Conservation (phyloP, 1,139 yeast genomes). For the Arxiozyma bovina region DNA sequence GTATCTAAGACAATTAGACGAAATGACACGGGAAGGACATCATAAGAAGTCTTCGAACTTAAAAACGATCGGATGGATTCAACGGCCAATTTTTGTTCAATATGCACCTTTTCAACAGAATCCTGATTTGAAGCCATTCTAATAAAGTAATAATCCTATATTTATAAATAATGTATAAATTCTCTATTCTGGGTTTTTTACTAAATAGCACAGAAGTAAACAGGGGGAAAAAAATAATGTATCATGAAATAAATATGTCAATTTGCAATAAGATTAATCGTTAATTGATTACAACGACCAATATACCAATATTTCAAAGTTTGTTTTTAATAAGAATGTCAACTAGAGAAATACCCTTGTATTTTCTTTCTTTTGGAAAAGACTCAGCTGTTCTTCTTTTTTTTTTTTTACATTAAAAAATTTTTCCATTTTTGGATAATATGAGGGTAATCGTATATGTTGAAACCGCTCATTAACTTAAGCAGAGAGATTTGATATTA, state of each 20-base stretch:
- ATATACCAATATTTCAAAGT: background rate
- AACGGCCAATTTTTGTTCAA: conserved; percentile 59
- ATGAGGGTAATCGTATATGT: background rate
- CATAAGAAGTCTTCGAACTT: conserved; percentile 88
- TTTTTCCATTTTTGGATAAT: background rate
- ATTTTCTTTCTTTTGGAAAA: too few species aligned
- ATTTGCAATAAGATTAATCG: background rate
- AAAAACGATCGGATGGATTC: conserved; percentile 75
- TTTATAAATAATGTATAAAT: background rate
- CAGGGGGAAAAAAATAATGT: too few species aligned
- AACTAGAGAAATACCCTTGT: background rate
- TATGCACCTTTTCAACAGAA: conserved; percentile 11
- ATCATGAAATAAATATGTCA: too few species aligned
- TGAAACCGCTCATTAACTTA: background rate
- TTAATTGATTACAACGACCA: background rate
- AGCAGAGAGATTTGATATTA: background rate
- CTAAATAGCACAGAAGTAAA: background rate
- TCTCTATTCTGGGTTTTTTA: background rate
- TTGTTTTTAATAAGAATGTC: too few species aligned
- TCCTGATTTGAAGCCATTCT: conserved; percentile 6
- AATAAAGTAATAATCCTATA: background rate
- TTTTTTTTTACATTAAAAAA: too few species aligned
- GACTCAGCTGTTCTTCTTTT: background rate
- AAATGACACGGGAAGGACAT: conserved; percentile 92
- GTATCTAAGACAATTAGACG: conserved; percentile 91